Evolutionary conservation across 1,139 yeast genomes (phyloP).

Genomic region (Blastobotrys arbuscula): DNA sequence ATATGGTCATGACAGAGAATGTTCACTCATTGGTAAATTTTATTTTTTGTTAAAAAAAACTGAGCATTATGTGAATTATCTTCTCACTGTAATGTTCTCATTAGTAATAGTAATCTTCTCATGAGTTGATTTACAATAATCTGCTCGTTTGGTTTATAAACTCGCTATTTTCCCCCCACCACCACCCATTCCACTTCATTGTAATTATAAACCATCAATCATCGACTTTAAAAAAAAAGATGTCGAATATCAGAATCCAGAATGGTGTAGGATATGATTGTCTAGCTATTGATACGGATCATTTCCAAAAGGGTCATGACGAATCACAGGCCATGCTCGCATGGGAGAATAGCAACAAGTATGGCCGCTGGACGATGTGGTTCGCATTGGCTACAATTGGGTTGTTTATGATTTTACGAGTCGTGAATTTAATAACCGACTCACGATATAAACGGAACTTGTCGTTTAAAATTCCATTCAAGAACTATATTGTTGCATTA

Average conservation of each 20-base stretch:
- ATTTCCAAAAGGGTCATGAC: constrained; percentile 28
- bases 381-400: constrained; percentile 40
- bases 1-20: no score
- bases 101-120: background rate
- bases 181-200: background rate
- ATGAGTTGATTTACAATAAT: background rate
- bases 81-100: background rate
- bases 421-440: constrained; percentile 39
- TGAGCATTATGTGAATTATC: no score
- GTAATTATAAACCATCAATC: background rate
- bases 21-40: no score
- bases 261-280: constrained; percentile 22
- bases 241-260: constrained; percentile 8
- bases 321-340: constrained; percentile 40
- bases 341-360: constrained; percentile 40
- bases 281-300: constrained; percentile 23
- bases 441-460: constrained; percentile 17
- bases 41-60: no score
- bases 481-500: constrained; percentile 31
- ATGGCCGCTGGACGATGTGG: constrained; percentile 45
- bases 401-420: constrained; percentile 39
- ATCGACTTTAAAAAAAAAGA: background rate
- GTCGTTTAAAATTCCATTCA: constrained; percentile 8
- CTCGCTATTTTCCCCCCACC: background rate
- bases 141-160: constrained; percentile 9